Conservation (phyloP, 352 stramenopile genomes). For the Aphanomyces stellatus region DNA sequence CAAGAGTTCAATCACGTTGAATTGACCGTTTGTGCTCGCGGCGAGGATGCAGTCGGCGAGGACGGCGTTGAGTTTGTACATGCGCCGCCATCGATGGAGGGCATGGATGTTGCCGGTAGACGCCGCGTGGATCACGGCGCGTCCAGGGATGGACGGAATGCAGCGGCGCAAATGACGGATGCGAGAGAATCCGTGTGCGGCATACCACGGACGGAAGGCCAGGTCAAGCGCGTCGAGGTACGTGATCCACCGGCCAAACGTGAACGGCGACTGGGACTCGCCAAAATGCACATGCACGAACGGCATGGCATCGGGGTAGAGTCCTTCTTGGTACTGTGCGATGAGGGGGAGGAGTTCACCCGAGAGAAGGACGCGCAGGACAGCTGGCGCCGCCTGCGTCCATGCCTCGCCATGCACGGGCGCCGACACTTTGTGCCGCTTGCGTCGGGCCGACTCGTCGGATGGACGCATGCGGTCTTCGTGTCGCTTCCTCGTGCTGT, state of each 20-base stretch:
- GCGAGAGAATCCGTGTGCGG: neutral
- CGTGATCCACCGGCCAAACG: neutral
- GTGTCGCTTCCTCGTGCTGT: too few relatives aligned
- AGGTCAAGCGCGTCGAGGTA: neutral
- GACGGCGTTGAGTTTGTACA: neutral
- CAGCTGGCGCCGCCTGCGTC: too few relatives aligned
- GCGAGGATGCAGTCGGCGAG: constrained; percentile 2
- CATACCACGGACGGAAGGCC: neutral
- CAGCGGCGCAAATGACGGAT: constrained; percentile 1
- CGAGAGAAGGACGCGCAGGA: neutral
- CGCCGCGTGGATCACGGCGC: constrained; percentile 6
- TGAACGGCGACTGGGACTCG: neutral
- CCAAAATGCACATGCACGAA: neutral
- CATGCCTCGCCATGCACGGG: too few relatives aligned
- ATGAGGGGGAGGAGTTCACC: neutral
- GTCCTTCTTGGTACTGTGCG: neutral
- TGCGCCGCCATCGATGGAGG: neutral
- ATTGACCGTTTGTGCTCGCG: neutral
- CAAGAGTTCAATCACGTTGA: neutral
- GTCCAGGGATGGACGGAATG: neutral
- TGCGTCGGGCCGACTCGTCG: too few relatives aligned
- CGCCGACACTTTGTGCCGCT: too few relatives aligned
- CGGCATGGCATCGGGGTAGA: neutral
- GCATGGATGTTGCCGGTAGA: neutral
- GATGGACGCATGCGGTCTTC: too few relatives aligned